Evolutionary conservation across 306 rosid genomes (phyloP).

Genomic region (peach (Prunus persica)): DNA sequence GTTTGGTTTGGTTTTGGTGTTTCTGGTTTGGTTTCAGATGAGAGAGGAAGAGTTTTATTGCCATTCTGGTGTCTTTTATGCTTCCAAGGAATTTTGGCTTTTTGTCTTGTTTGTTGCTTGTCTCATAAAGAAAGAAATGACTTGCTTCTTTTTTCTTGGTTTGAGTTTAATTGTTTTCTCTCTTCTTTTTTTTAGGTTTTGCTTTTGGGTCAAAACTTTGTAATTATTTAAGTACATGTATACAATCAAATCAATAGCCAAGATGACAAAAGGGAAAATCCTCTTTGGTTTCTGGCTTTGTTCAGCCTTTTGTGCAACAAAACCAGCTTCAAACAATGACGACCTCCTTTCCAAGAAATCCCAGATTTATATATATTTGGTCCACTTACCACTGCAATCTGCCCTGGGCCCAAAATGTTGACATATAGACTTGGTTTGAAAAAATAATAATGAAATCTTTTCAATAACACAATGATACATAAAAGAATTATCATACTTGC

Average conservation of each 20-base stretch:
- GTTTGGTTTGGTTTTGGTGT: neutral
- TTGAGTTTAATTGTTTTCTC: too few species aligned
- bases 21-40: neutral
- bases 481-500: rapidly evolving
- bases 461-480: rapidly evolving
- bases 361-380: neutral
- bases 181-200: too few species aligned
- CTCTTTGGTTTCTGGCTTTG: neutral
- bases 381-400: neutral
- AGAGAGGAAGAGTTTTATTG: neutral
- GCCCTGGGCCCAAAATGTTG: neutral
- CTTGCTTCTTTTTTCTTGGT: neutral
- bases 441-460: neutral
- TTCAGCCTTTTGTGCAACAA: constrained; percentile 11
- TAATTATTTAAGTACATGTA: neutral
- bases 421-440: neutral
- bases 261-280: neutral
- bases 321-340: constrained; percentile 8
- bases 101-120: neutral
- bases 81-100: neutral
- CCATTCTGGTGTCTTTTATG: neutral
- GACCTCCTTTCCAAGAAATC: constrained; percentile 16
- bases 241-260: neutral
- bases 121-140: neutral
- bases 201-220: neutral